Conservation (phyloP, 2,329 filamentous ascomycete genomes). For the Phialophora expanda region DNA sequence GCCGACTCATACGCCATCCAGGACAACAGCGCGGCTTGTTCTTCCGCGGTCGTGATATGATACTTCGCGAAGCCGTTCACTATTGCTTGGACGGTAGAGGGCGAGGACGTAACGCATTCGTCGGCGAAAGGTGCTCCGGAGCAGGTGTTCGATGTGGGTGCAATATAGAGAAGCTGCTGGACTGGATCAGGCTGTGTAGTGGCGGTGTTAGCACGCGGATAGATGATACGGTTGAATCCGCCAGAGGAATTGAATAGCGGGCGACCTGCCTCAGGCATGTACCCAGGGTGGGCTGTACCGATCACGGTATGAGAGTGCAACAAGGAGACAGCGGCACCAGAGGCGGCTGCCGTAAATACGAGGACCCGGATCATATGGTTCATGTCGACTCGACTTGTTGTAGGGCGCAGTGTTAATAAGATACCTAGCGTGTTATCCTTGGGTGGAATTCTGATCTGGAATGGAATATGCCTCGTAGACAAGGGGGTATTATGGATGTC, state of each 20-base stretch:
- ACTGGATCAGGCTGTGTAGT: constrained; percentile 20
- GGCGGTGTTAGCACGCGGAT: not conserved
- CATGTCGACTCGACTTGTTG: not conserved
- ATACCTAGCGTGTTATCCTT: not conserved
- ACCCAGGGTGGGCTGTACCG: not conserved
- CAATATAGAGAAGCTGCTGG: constrained; percentile 33
- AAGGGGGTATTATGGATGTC: not conserved
- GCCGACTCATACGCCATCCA: constrained; percentile 74
- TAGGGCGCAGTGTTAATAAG: not conserved
- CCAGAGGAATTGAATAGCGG: not conserved
- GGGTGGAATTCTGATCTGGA: not conserved
- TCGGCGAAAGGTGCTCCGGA: constrained; percentile 16
- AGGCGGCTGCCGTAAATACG: not conserved
- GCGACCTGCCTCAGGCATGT: not conserved
- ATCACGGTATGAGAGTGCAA: not conserved
- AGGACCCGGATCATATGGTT: not conserved
- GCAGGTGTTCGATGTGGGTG: constrained; percentile 33
- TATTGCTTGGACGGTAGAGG: constrained; percentile 49
- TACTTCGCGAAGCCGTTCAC: constrained; percentile 63
- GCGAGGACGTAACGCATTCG: constrained; percentile 33
- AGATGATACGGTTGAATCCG: not conserved
- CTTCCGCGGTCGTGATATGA: constrained; percentile 58
- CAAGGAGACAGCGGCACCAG: not conserved
- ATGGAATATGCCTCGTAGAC: not conserved
- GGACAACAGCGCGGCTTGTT: constrained; percentile 72